Percentiles rank a stretch among this genome's conserved stretches.
phyloP scores from a whole-genome alignment of 768 basidiomycete genomes.

The Holtermanniella nyarrowii region DNA sequence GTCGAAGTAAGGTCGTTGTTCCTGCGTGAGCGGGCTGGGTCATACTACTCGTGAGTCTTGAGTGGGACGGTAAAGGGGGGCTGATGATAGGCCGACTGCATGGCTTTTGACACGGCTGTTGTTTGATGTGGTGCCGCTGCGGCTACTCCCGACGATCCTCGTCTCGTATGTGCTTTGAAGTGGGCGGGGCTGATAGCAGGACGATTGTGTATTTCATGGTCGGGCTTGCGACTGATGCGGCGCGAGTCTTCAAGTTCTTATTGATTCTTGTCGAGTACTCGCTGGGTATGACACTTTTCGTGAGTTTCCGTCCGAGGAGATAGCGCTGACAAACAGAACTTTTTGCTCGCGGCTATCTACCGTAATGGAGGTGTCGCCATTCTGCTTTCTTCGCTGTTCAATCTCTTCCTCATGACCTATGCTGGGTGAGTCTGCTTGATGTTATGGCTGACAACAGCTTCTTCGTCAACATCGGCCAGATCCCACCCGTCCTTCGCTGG shows the following conservation, averaged over 20 bases:
- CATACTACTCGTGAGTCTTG: conserved; percentile 63
- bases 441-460: conserved; percentile 43
- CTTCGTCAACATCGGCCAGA: conserved; percentile 74
- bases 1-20: conserved; percentile 76
- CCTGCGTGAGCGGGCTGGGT: conserved; percentile 73
- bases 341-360: conserved; percentile 75
- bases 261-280: conserved; percentile 79
- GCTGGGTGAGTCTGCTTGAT: conserved; percentile 28
- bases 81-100: conserved; percentile 57
- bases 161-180: conserved; percentile 45
- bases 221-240: conserved; percentile 64
- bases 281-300: conserved; percentile 75
- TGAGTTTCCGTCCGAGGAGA: conserved; percentile 41
- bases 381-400: conserved; percentile 57
- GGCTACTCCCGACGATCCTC: conserved; percentile 78
- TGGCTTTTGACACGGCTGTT: conserved; percentile 83
- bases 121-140: conserved; percentile 80
- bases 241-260: conserved; percentile 88
- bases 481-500: conserved; percentile 88
- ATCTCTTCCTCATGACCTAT: conserved; percentile 45
- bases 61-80: not conserved
- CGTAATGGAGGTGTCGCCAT: conserved; percentile 82
- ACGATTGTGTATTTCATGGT: conserved; percentile 64
- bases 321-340: conserved; percentile 50
- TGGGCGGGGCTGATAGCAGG: not conserved